Evolutionary conservation across 116 monocot genomes (phyloP), one percentile per base, ranked within the genome.

Genomic region (Zostera marina): DNA sequence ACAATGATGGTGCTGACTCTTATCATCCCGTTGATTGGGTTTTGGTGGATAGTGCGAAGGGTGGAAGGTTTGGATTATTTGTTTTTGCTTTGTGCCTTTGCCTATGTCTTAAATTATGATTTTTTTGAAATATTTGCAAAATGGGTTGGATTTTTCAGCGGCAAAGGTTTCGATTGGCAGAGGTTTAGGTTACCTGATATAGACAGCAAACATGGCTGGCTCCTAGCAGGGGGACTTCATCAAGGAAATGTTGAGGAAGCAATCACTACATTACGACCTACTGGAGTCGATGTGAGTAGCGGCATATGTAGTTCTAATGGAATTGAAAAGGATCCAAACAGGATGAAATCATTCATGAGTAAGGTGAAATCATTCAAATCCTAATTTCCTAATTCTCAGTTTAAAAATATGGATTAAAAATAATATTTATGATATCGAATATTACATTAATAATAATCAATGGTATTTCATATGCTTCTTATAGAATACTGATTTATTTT

Each of bases 211-310:
- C 40, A 70, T 54, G 87, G 92, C 12, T 92, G 87, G 83, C 52
- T 92, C 44, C 66, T 92, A 70, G 92, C 92, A 8, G 92, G 92
- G 62, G 92, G 92, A 4, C 78, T 92, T 9, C 69, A 74, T 62
- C 20, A 78, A 17, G 76, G 75, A 47, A 92, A 87, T 74, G 78
- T 87, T 8, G 53, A 56, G 21, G 68, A 84, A 52, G 87, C 87
- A 53, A 12, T 23, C 24, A 17, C 7, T 22, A 53, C 20, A 53
- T 22, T 22, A 9, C 22, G 24, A 25, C 53, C 53, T 53, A 22
- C 8, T 13, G 53, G 53, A 53, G 53, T 53, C 10, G 53, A 53
- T 25, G 53, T 53, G 53, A 53, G 93, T 65, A 93, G 88, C 59
- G 87, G 93, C 4, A 87, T 93, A 9, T 93, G 70, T 15, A 47